phyloP scores from a whole-genome alignment of 495 filamentous ascomycete genomes.

The Neurospora sp. region DNA sequence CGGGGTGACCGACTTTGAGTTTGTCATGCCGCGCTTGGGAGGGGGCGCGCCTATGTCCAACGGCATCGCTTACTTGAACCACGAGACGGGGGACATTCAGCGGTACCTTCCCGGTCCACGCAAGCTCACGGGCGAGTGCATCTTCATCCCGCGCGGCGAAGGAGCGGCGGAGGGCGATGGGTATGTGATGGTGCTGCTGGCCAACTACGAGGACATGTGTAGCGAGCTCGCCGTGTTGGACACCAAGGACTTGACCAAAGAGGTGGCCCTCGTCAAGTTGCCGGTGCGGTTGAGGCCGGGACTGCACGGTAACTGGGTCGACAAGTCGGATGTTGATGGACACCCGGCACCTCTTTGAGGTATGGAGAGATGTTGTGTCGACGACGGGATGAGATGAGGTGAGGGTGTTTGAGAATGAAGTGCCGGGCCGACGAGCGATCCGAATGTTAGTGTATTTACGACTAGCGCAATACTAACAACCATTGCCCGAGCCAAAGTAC shows the following conservation, averaged over 20 bases:
- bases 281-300: slow-evolving; percentile 4
- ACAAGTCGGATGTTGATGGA: neutral
- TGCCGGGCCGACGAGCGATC: neutral
- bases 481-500: too few relatives aligned
- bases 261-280: slow-evolving; percentile 2
- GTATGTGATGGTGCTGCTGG: slow-evolving; percentile 39
- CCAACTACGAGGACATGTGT: slow-evolving; percentile 21
- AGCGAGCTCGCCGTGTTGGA: slow-evolving; percentile 9
- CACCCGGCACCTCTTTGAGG: neutral
- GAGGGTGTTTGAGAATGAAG: neutral
- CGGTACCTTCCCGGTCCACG: slow-evolving; percentile 31
- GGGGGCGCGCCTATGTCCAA: slow-evolving; percentile 23
- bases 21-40: slow-evolving; percentile 23
- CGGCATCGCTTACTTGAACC: slow-evolving; percentile 23
- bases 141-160: slow-evolving; percentile 35
- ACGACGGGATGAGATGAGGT: neutral
- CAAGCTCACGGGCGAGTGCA: slow-evolving; percentile 39
- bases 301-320: slow-evolving; percentile 10
- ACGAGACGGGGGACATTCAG: slow-evolving; percentile 9
- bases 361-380: neutral
- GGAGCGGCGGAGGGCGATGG: slow-evolving; percentile 37
- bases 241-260: slow-evolving; percentile 2
- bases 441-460: too few relatives aligned
- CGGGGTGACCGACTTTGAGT: slow-evolving; percentile 27
- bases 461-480: too few relatives aligned